Conservation (phyloP, 176 grass and related monocot genomes). For the Cenchrus fungigraminus region DNA sequence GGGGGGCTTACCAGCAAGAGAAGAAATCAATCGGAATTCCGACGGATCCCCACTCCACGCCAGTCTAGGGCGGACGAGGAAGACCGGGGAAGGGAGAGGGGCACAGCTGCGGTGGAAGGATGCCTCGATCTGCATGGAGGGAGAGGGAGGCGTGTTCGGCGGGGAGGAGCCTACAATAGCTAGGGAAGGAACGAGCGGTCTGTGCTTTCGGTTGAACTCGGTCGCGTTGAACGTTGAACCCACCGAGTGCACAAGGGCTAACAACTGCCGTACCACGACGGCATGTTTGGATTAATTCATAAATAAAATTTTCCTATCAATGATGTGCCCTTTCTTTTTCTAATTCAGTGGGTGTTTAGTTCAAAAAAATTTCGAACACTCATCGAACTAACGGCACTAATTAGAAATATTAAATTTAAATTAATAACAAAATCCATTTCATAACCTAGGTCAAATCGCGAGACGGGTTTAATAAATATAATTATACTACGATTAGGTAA, state of each 20-base stretch:
- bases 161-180: background rate
- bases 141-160: constrained; percentile 1
- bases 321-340: too few relatives aligned
- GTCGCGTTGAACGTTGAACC: background rate
- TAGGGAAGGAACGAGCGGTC: constrained; percentile 17
- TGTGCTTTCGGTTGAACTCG: background rate
- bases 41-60: constrained; percentile 20
- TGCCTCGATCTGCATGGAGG: constrained; percentile 25
- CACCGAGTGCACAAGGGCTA: background rate
- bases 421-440: too few relatives aligned
- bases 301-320: too few relatives aligned
- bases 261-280: too few relatives aligned
- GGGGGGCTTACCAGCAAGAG: constrained; percentile 3
- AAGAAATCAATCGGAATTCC: background rate
- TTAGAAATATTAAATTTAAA: too few relatives aligned
- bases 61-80: background rate
- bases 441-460: too few relatives aligned
- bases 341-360: too few relatives aligned
- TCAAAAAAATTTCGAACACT: too few relatives aligned
- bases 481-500: too few relatives aligned
- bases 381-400: too few relatives aligned
- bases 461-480: too few relatives aligned
- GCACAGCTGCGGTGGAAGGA: background rate
- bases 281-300: too few relatives aligned
- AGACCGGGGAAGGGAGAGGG: background rate